phyloP scores from a whole-genome alignment of 2,329 filamentous ascomycete species.

The Hysterium pulicare region DNA sequence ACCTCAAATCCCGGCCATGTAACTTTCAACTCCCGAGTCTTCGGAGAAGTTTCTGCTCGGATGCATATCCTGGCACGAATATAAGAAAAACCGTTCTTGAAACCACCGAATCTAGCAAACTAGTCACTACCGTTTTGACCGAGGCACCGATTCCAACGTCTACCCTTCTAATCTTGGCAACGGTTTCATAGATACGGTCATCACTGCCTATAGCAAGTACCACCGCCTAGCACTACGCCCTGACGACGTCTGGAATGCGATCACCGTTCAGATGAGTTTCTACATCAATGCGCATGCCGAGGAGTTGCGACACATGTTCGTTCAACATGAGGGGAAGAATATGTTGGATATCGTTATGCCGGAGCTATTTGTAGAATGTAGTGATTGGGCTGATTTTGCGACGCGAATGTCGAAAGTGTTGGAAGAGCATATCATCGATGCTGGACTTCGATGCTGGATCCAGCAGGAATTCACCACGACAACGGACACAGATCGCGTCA shows the following conservation, averaged over 20 bases:
- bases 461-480: conserved; percentile 45
- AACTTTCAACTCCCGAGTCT: neutral
- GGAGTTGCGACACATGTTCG: conserved; percentile 13
- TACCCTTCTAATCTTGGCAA: conserved; percentile 10
- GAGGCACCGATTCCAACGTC: neutral
- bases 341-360: conserved; percentile 4
- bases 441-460: conserved; percentile 39
- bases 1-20: neutral
- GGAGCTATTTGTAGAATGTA: conserved; percentile 1
- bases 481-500: conserved; percentile 38
- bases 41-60: neutral
- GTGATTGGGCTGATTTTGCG: conserved; percentile 24
- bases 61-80: neutral
- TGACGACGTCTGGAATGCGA: conserved; percentile 14
- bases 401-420: conserved; percentile 39
- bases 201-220: conserved; percentile 10
- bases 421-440: conserved; percentile 10
- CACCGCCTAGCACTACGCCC: conserved; percentile 13
- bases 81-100: neutral
- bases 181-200: conserved; percentile 8
- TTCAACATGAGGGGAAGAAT: conserved; percentile 26
- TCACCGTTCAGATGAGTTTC: conserved; percentile 12
- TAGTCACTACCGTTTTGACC: neutral
- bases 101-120: neutral
- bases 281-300: conserved; percentile 12